A percentile compares a stretch with the other conserved stretches of the same genome.
phyloP scores from a whole-genome alignment of 306 rosid genomes.

The Geum urbanum region DNA sequence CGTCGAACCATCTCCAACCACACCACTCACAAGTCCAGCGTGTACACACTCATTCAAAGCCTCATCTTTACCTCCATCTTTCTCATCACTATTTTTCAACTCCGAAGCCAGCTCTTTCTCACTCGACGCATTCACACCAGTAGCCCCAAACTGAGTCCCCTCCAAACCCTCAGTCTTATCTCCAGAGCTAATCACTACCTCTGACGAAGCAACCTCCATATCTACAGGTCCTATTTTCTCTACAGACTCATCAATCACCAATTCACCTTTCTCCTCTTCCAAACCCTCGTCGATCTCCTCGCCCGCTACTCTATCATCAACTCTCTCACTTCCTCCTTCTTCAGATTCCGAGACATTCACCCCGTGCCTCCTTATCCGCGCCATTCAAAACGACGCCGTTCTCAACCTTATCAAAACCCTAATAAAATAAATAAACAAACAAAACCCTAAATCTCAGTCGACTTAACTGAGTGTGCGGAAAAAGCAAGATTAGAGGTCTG shows the following conservation, averaged over 20 bases:
- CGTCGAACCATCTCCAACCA: conserved; percentile 9
- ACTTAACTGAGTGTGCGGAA: background rate
- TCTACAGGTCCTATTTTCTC: conserved; percentile 21
- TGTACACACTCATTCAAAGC: conserved; percentile 5
- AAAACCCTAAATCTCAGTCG: conserved; percentile 24
- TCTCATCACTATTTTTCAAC: conserved; percentile 5
- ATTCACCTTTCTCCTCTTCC: conserved; percentile 12
- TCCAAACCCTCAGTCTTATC: conserved; percentile 9
- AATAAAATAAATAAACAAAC: conserved; percentile 8
- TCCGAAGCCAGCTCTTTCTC: conserved; percentile 24
- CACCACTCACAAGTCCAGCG: background rate
- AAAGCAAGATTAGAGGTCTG: background rate
- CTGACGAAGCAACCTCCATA: conserved; percentile 20
- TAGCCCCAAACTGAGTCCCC: conserved; percentile 13
- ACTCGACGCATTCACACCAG: conserved; percentile 10
- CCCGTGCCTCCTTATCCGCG: conserved; percentile 34
- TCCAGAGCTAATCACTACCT: background rate
- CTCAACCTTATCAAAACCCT: conserved; percentile 40
- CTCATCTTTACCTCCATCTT: conserved; percentile 8
- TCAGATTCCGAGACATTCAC: conserved; percentile 15
- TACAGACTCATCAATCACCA: conserved; percentile 24
- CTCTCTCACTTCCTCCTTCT: background rate
- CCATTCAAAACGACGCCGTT: conserved; percentile 39
- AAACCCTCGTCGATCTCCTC: conserved; percentile 24
- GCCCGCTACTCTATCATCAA: conserved; percentile 10